These are phyloP conservation scores for Rhizoclosmatium sp. DNA, from an alignment of 192 early-diverging fungal species.

Conservation along the genomic window DNA sequence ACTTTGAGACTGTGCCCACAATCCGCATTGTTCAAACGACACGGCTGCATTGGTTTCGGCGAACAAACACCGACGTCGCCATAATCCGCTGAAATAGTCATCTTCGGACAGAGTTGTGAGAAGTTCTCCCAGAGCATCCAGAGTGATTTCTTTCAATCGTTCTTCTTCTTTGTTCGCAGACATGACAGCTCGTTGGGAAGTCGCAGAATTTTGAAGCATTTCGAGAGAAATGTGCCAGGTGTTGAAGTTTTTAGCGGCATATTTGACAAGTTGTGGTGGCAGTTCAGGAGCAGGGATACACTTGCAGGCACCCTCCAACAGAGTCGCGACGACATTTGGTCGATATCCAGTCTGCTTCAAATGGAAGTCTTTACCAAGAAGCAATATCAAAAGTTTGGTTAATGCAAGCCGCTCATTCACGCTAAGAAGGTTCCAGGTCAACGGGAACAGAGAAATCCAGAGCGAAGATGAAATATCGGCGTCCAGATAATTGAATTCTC, in stretches of 20 bases:
- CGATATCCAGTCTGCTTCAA: conserved; percentile 75
- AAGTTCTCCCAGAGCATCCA: conserved; percentile 89
- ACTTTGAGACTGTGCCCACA: conserved; percentile 91
- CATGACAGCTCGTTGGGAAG: conserved; percentile 24
- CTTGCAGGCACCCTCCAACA: conserved; percentile 85
- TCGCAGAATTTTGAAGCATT: conserved; percentile 75
- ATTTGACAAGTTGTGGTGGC: conserved; percentile 93
- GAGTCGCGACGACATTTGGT: conserved; percentile 95
- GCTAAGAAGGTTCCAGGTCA: conserved; percentile 79
- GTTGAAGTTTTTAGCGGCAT: conserved; percentile 88
- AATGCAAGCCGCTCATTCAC: conserved; percentile 84
- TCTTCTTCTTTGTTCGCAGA: conserved; percentile 81
- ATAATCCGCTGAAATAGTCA: conserved; percentile 92
- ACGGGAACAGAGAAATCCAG: conserved; percentile 88
- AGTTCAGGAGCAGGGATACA: conserved; percentile 78
- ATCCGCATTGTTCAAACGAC: conserved; percentile 92
- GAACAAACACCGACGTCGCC: conserved; percentile 88
- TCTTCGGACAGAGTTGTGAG: conserved; percentile 84
- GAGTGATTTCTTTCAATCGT: conserved; percentile 83
- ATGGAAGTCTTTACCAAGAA: conserved; percentile 94
- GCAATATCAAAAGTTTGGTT: conserved; percentile 78
- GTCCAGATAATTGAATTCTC: conserved; percentile 55
- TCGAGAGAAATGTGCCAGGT: conserved; percentile 91
- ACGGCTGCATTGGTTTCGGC: conserved; percentile 95
- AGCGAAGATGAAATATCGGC: conserved; percentile 70